Conservation (phyloP, 148 eudicot species). For the Chenopodium berlandieri region DNA sequence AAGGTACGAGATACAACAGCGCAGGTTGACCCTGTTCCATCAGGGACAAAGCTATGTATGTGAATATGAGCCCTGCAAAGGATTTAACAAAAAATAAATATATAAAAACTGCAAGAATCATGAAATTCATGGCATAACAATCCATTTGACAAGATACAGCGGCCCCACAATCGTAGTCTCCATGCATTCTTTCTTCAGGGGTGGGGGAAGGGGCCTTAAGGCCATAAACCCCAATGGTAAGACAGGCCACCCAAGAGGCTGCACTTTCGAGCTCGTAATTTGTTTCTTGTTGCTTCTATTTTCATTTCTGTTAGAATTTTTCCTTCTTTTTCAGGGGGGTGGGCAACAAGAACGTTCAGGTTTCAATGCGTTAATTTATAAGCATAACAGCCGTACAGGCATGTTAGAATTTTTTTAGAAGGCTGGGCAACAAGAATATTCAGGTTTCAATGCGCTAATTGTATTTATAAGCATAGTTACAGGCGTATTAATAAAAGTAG, state of each 20-base stretch:
- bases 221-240: neutral
- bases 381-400: neutral
- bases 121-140: neutral
- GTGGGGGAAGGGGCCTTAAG: neutral
- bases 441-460: neutral
- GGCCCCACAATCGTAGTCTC: neutral
- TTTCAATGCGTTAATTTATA: neutral
- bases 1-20: constrained; percentile 90
- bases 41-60: constrained; percentile 69
- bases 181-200: neutral
- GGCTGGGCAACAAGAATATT: neutral
- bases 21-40: constrained; percentile 97
- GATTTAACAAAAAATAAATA: neutral
- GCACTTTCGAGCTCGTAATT: neutral
- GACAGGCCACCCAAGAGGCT: neutral
- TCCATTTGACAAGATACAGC: neutral
- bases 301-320: neutral
- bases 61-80: constrained; percentile 58
- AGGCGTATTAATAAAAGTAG: neutral
- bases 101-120: neutral
- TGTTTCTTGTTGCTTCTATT: neutral
- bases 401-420: neutral
- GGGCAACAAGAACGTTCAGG: neutral
- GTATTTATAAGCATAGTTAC: neutral
- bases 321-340: neutral